These are phyloP conservation scores for Dendrobium nobile DNA, from an alignment of 106 monocot species.

Conservation along the genomic window DNA sequence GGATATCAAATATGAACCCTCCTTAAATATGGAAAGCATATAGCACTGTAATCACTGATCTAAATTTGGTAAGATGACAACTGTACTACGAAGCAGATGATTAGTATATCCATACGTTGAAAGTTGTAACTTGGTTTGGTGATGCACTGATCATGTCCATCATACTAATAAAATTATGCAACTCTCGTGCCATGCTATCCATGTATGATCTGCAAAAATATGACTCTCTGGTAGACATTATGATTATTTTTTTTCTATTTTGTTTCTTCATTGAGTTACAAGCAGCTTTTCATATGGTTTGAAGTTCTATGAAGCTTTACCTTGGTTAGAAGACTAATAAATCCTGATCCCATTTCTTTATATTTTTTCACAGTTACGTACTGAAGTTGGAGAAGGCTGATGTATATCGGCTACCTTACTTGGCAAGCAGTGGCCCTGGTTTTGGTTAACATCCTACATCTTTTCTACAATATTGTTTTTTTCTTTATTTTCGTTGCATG, in stretches of 20 bases:
- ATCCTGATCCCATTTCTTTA: not conserved
- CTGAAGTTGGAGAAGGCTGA: slow-evolving; percentile 94
- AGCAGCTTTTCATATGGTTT: not conserved
- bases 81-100: no score
- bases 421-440: slow-evolving; percentile 86
- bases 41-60: not conserved
- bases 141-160: not conserved
- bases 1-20: no score
- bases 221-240: no score
- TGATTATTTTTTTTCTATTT: not conserved
- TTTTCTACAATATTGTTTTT: slow-evolving; percentile 1
- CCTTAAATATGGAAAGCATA: not conserved
- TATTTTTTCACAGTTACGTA: slow-evolving; percentile 54
- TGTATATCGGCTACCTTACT: slow-evolving; percentile 90
- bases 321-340: not conserved
- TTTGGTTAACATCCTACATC: slow-evolving; percentile 57
- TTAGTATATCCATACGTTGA: not conserved
- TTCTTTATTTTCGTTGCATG: not conserved
- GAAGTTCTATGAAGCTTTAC: not conserved
- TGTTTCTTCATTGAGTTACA: not conserved
- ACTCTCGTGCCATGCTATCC: not conserved
- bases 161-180: not conserved
- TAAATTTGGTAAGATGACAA: not conserved
- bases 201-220: not conserved
- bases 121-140: not conserved